Evolutionary conservation across 352 stramenopile species (phyloP).

Genomic region (Pythium scleroteichum): DNA sequence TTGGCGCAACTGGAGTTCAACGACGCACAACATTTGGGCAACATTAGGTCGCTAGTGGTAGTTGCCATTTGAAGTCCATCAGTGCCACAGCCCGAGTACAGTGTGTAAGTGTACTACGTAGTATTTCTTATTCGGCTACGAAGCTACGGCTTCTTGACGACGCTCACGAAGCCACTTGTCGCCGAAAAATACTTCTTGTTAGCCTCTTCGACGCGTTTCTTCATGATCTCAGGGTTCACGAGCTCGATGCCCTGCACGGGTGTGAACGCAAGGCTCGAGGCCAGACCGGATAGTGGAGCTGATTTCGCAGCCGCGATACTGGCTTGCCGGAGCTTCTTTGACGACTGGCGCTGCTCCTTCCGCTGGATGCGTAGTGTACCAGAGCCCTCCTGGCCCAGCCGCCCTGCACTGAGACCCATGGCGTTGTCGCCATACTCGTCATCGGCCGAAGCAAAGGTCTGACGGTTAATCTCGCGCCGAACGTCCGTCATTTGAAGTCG

Average conservation of each 20-base stretch:
- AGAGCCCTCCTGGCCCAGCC: slow-evolving; percentile 89
- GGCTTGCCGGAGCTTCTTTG: slow-evolving; percentile 92
- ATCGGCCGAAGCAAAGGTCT: slow-evolving; percentile 92
- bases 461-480: slow-evolving; percentile 95
- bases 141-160: slow-evolving; percentile 83
- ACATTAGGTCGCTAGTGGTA: too few relatives aligned
- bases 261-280: slow-evolving; percentile 97
- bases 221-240: slow-evolving; percentile 96
- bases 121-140: not conserved
- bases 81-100: too few relatives aligned
- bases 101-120: not conserved
- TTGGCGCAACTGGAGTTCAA: slow-evolving; percentile 18
- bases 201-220: slow-evolving; percentile 88
- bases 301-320: slow-evolving; percentile 73
- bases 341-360: slow-evolving; percentile 91
- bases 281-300: slow-evolving; percentile 84
- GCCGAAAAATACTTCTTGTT: slow-evolving; percentile 98
- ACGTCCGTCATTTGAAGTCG: slow-evolving; percentile 97
- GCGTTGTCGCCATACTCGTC: slow-evolving; percentile 98
- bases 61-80: too few relatives aligned
- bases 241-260: slow-evolving; percentile 97
- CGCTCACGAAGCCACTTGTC: slow-evolving; percentile 95
- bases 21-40: too few relatives aligned
- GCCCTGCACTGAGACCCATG: slow-evolving; percentile 95
- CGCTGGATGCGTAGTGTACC: slow-evolving; percentile 84